These are phyloP conservation scores for Citropsis articulata DNA, from an alignment of 345 rosid species.

Conservation along the genomic window DNA sequence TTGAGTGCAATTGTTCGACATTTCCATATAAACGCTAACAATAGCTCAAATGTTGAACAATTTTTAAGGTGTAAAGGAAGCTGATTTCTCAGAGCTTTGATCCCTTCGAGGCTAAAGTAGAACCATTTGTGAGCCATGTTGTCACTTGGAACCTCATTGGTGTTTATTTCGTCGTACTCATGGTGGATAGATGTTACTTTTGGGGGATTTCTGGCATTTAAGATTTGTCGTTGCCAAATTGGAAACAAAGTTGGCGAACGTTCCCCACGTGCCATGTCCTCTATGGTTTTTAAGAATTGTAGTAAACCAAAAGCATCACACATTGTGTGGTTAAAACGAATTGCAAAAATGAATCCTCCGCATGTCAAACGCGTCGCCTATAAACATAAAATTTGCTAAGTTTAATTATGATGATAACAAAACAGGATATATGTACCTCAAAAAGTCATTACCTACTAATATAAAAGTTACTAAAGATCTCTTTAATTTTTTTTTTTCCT, in stretches of 20 bases:
- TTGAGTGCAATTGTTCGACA: constrained; percentile 20
- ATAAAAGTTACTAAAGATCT: too few species aligned
- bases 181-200: not conserved
- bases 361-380: constrained; percentile 19
- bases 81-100: not conserved
- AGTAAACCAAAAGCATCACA: not conserved
- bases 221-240: not conserved
- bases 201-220: constrained; percentile 8
- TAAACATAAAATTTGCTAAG: not conserved
- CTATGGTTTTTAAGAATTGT: constrained; percentile 5
- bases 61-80: constrained; percentile 3
- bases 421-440: not conserved
- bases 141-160: not conserved
- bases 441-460: not conserved
- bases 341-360: constrained; percentile 16
- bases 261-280: not conserved
- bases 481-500: too few species aligned
- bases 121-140: not conserved
- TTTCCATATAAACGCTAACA: constrained; percentile 19
- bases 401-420: too few species aligned
- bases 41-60: constrained; percentile 18
- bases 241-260: not conserved
- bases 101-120: constrained; percentile 6
- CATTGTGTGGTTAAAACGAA: constrained; percentile 9
- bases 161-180: not conserved